Evolutionary conservation across 192 early-diverging fungal genomes (phyloP), one percentile per base, ranked within the genome.

Genomic region (Pilaira anomala): DNA sequence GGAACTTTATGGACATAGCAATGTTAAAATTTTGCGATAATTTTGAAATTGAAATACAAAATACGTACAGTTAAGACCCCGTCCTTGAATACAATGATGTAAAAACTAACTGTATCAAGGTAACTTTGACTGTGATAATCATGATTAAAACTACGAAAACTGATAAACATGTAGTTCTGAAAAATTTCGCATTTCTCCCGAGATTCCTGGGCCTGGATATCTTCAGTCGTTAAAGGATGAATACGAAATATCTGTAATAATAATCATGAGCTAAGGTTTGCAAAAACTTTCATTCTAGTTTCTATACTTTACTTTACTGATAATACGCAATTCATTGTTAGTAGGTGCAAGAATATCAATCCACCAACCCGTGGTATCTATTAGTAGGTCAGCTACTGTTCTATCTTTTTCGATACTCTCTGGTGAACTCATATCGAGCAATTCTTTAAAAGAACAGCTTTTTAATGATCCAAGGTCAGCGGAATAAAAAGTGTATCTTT

Each of bases 161-260:
- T 88, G 14, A 97, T 85, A 81, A 98, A 98, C 69, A 91, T 92
- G 75, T 99, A 99, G 65, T 92, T 81, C 11, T 76, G 71, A 63
- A 91, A 95, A 1, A 88, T 75, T 73, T 99, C 96, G 51, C 92
- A 92, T 68, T 97, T 98, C 80, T 99, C 97, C 8, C 96, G 84
- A 12, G 88, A 82, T 60, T 94, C 91, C 48, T 92, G 85, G 8
- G 87, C 88, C 55, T 83, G 77, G 49, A 99, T 95, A 70, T 99
- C 97, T 78, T 99, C 93, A 18, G 81, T 66, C 4, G 91, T 91
- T 33, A 92, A 76, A 12, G 91, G 90, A 76, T 94, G 91, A 42
- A 92, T 75, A 12, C 76, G 78, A 71, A 94, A 87, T 12, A 86
- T 68, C 63, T 87, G 65, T 41, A 25, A 12, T 19, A 42, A n/a